A percentile compares a stretch with the other conserved stretches of the same genome.
phyloP scores from a whole-genome alignment of 2,329 filamentous ascomycete genomes.

The Xylariaceae sp. region DNA sequence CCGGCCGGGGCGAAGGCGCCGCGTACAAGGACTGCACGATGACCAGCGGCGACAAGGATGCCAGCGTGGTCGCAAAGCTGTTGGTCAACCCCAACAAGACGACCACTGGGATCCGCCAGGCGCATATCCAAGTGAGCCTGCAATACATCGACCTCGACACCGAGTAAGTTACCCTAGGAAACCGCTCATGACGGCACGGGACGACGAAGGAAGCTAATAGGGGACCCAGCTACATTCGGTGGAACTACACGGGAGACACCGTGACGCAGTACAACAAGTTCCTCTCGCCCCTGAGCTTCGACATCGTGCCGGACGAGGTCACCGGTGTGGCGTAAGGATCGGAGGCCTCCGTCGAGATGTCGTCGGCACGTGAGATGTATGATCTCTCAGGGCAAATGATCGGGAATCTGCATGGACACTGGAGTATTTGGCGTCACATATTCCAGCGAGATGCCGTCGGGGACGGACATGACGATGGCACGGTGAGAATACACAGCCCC shows the following conservation, averaged over 20 bases:
- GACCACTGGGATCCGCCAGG: slow-evolving; percentile 10
- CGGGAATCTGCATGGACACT: slow-evolving; percentile 5
- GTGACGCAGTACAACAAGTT: slow-evolving; percentile 21
- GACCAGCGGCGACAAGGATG: slow-evolving; percentile 14
- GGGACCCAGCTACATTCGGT: slow-evolving; percentile 18
- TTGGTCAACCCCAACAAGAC: slow-evolving; percentile 15
- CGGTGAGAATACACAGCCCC: neutral
- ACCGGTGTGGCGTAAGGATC: slow-evolving; percentile 16
- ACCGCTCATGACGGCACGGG: no score
- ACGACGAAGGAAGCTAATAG: slow-evolving; percentile 12
- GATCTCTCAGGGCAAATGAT: slow-evolving; percentile 3
- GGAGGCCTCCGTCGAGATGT: neutral
- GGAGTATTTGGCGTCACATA: slow-evolving; percentile 7
- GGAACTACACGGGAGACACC: slow-evolving; percentile 26
- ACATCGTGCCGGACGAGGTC: slow-evolving; percentile 21
- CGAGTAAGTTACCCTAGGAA: slow-evolving; percentile 14
- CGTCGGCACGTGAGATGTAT: slow-evolving; percentile 1
- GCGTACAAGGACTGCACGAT: slow-evolving; percentile 20
- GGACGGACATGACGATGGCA: slow-evolving; percentile 1
- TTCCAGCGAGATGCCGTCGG: slow-evolving; percentile 5
- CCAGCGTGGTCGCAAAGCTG: slow-evolving; percentile 23
- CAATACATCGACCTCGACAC: slow-evolving; percentile 21
- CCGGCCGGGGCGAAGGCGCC: slow-evolving; percentile 19
- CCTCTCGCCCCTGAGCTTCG: slow-evolving; percentile 20
- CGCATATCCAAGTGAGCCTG: slow-evolving; percentile 24